phyloP scores from a whole-genome alignment of 2,329 filamentous ascomycete genomes.

The Claviceps sp. region DNA sequence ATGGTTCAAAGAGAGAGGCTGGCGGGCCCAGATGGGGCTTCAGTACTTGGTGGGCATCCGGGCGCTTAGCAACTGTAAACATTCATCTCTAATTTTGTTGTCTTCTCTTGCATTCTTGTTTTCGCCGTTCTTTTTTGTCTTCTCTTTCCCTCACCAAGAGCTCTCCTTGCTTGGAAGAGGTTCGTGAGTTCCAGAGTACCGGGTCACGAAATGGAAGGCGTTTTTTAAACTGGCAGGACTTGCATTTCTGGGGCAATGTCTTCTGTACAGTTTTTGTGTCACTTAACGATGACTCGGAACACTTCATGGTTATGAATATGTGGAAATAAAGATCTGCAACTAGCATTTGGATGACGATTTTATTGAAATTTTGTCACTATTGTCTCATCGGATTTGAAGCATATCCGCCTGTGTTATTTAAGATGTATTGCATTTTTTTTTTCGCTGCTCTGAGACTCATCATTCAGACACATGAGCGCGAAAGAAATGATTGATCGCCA shows the following conservation, averaged over 20 bases:
- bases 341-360: not conserved
- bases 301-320: not conserved
- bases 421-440: no score
- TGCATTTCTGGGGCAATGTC: not conserved
- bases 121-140: not conserved
- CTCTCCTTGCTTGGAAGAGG: not conserved
- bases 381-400: not conserved
- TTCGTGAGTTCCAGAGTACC: not conserved
- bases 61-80: slow-evolving; percentile 7
- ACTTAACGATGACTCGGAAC: not conserved
- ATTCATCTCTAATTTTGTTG: not conserved
- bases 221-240: not conserved
- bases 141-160: not conserved
- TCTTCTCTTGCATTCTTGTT: not conserved
- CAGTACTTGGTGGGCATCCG: slow-evolving; percentile 14
- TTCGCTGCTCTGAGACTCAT: no score
- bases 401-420: no score
- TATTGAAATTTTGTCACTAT: not conserved
- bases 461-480: no score
- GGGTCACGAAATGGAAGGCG: not conserved
- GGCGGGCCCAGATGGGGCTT: slow-evolving; percentile 15
- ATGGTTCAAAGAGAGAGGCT: slow-evolving; percentile 48
- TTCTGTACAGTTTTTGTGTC: not conserved
- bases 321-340: not conserved
- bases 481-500: no score